Percentiles rank a stretch among this genome's conserved stretches.
Evolutionary conservation across 495 filamentous ascomycete species (phyloP).

Genomic region (Xylaria venustula): DNA sequence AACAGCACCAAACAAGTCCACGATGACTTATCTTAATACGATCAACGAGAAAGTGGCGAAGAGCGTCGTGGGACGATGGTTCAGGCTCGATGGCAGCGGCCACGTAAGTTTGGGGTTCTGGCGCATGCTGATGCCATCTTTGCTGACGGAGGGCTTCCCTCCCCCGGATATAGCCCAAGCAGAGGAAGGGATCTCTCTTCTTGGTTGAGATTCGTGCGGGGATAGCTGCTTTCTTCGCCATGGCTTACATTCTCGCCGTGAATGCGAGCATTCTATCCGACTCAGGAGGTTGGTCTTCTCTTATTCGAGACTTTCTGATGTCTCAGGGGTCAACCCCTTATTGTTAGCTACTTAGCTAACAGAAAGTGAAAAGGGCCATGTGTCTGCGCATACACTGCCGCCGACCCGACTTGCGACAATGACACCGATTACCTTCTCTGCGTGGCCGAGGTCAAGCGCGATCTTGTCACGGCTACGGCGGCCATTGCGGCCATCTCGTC

Average conservation of each 20-base stretch:
- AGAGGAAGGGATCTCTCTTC: constrained; percentile 73
- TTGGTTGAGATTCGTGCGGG: constrained; percentile 78
- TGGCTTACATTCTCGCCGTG: constrained; percentile 74
- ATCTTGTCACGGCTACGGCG: constrained; percentile 76
- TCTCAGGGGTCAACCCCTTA: not conserved
- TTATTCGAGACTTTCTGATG: not conserved
- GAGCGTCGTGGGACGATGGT: constrained; percentile 66
- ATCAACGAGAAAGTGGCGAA: constrained; percentile 54
- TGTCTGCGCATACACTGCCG: constrained; percentile 54
- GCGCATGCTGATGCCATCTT: not conserved
- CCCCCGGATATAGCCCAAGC: constrained; percentile 59
- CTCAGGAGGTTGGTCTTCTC: constrained; percentile 32
- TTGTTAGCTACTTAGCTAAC: constrained; percentile 5
- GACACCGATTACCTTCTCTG: constrained; percentile 57
- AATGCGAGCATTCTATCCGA: constrained; percentile 68
- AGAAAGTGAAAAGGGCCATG: constrained; percentile 55
- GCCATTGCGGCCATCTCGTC: constrained; percentile 69
- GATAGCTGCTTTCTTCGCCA: constrained; percentile 80
- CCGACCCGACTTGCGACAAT: constrained; percentile 52
- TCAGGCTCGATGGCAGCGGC: constrained; percentile 70
- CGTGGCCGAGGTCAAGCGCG: constrained; percentile 62
- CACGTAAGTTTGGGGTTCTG: constrained; percentile 53
- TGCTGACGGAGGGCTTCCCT: constrained; percentile 2
- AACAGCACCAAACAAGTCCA: too few relatives aligned
- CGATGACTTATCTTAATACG: not conserved